A percentile compares a stretch with the other conserved stretches of the same genome.
Evolutionary conservation across 2,329 filamentous ascomycete species (phyloP).

Genomic region (Pseudogymnoascus verrucosus): DNA sequence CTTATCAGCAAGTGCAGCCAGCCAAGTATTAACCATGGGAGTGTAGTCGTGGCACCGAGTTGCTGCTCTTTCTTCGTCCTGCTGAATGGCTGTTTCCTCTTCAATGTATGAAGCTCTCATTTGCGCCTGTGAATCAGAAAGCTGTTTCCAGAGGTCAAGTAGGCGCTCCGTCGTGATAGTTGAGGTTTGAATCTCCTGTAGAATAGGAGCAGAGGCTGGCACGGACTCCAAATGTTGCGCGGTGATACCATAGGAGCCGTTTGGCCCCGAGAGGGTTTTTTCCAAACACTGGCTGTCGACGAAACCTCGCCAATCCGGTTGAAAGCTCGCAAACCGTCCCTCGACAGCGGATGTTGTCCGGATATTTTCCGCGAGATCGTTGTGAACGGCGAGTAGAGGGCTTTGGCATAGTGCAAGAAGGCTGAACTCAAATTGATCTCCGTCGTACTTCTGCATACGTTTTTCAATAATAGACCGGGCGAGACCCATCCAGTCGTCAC

Average conservation of each 20-base stretch:
- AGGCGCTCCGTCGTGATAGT: slow-evolving; percentile 22
- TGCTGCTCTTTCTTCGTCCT: slow-evolving; percentile 44
- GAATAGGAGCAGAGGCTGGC: background rate
- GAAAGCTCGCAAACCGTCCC: slow-evolving; percentile 30
- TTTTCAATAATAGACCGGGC: slow-evolving; percentile 56
- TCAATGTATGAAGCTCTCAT: slow-evolving; percentile 39
- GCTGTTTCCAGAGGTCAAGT: slow-evolving; percentile 31
- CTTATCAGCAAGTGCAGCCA: slow-evolving; percentile 60
- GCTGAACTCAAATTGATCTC: slow-evolving; percentile 63
- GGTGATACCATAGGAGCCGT: slow-evolving; percentile 16
- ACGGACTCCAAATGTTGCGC: slow-evolving; percentile 15
- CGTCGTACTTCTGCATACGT: slow-evolving; percentile 60
- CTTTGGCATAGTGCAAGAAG: slow-evolving; percentile 67
- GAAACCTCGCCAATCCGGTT: slow-evolving; percentile 37
- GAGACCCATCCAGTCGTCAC: slow-evolving; percentile 57
- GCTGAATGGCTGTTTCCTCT: slow-evolving; percentile 38
- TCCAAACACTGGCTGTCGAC: slow-evolving; percentile 11
- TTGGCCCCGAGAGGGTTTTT: slow-evolving; percentile 11
- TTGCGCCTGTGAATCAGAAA: slow-evolving; percentile 35
- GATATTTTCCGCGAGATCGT: slow-evolving; percentile 35
- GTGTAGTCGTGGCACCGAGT: slow-evolving; percentile 60
- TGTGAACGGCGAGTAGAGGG: slow-evolving; percentile 37
- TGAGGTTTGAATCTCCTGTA: slow-evolving; percentile 13
- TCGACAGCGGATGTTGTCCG: slow-evolving; percentile 34
- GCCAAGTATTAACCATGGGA: slow-evolving; percentile 59